phyloP scores from a whole-genome alignment of 371 early-diverging fungal species.

The Mucor sp. region DNA sequence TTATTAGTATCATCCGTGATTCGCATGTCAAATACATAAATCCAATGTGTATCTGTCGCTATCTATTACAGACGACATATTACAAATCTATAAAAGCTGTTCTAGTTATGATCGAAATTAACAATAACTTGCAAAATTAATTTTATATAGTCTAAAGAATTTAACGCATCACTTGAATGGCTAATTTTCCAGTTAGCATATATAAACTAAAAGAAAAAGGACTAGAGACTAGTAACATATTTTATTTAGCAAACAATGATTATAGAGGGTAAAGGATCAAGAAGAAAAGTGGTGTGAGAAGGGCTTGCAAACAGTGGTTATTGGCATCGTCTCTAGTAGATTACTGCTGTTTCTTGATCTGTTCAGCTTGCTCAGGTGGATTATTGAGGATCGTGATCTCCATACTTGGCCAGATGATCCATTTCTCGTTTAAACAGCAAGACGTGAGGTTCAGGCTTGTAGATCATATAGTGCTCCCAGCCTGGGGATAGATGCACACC shows the following conservation, averaged over 20 bases:
- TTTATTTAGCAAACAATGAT: background rate
- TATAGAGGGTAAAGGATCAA: background rate
- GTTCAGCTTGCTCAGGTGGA: background rate
- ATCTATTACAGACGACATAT: too few relatives aligned
- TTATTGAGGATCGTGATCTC: background rate
- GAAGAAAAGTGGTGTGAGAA: background rate
- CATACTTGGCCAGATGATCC: constrained; percentile 42
- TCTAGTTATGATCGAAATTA: too few relatives aligned
- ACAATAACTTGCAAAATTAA: too few relatives aligned
- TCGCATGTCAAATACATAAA: too few relatives aligned
- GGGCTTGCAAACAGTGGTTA: background rate
- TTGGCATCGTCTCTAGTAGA: background rate
- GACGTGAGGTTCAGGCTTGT: constrained; percentile 86
- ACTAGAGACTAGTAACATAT: too few relatives aligned
- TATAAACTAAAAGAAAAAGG: too few relatives aligned
- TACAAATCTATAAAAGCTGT: too few relatives aligned
- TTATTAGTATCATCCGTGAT: too few relatives aligned
- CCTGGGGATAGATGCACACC: constrained; percentile 85
- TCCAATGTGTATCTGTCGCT: too few relatives aligned
- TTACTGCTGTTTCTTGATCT: background rate
- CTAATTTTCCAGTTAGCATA: too few relatives aligned
- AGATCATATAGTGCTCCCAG: constrained; percentile 89
- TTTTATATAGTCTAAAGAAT: too few relatives aligned
- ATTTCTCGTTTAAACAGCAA: constrained; percentile 79
- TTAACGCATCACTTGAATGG: too few relatives aligned